These are phyloP conservation scores for Trichoderma atroviride DNA, from an alignment of 2,329 filamentous ascomycete species.

Conservation along the genomic window DNA sequence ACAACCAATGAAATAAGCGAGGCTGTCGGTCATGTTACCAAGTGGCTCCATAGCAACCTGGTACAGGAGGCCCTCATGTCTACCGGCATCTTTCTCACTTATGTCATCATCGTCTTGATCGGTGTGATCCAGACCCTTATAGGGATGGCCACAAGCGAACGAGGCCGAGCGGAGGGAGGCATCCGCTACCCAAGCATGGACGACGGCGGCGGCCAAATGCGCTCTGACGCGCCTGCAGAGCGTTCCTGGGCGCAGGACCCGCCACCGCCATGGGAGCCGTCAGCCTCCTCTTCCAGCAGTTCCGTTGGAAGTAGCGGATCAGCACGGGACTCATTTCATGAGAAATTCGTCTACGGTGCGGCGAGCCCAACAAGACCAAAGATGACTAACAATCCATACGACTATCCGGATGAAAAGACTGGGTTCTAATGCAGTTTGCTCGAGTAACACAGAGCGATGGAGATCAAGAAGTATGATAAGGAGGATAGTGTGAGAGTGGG, in stretches of 20 bases:
- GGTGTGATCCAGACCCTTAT: constrained; percentile 69
- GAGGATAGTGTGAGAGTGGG: not conserved
- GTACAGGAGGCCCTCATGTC: constrained; percentile 81
- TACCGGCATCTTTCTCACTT: constrained; percentile 71
- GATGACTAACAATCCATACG: constrained; percentile 24
- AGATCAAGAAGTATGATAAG: not conserved
- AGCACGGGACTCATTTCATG: not conserved
- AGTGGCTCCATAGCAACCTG: constrained; percentile 68
- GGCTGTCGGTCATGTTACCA: constrained; percentile 70
- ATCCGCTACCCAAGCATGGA: constrained; percentile 41
- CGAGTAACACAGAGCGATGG: not conserved
- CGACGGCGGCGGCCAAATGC: constrained; percentile 30
- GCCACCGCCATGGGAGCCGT: constrained; percentile 18
- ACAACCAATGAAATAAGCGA: constrained; percentile 81
- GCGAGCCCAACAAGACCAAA: not conserved
- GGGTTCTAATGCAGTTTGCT: not conserved
- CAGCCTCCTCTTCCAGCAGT: not conserved
- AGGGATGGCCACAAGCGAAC: constrained; percentile 62
- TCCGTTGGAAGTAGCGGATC: not conserved
- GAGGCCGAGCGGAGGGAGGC: constrained; percentile 58
- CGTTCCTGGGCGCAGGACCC: constrained; percentile 15
- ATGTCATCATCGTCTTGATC: constrained; percentile 74
- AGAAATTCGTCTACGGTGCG: constrained; percentile 20
- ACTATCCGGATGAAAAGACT: constrained; percentile 15
- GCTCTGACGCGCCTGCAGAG: constrained; percentile 33